These are phyloP conservation scores for Bipolaris zeicola DNA, from an alignment of 2,329 filamentous ascomycete species.

Conservation along the genomic window DNA sequence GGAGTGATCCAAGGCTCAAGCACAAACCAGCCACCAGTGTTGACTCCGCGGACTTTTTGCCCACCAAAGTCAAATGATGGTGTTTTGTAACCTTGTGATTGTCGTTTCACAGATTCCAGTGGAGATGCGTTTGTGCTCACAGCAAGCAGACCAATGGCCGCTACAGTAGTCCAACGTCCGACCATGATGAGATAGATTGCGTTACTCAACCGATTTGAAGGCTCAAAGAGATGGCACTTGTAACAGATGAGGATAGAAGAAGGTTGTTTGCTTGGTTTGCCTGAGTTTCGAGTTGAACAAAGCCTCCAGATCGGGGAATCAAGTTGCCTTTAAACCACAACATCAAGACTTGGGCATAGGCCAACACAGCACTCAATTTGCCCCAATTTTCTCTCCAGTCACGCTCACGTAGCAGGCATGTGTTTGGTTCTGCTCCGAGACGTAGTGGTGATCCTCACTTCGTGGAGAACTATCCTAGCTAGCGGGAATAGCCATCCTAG, in stretches of 20 bases:
- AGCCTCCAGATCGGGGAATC: constrained; percentile 11
- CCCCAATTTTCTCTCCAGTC: constrained; percentile 9
- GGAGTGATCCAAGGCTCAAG: constrained; percentile 69
- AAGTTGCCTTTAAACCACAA: constrained; percentile 7
- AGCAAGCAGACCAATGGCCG: constrained; percentile 39
- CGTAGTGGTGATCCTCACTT: constrained; percentile 8
- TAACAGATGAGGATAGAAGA: constrained; percentile 1
- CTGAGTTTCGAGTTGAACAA: constrained; percentile 10
- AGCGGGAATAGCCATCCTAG: constrained; percentile 7
- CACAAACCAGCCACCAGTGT: constrained; percentile 69
- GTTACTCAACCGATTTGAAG: constrained; percentile 14
- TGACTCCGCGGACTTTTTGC: constrained; percentile 66
- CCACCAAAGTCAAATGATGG: constrained; percentile 59
- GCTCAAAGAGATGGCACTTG: constrained; percentile 17
- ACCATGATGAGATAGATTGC: constrained; percentile 30
- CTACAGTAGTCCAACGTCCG: constrained; percentile 30
- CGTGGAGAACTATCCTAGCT: constrained; percentile 11
- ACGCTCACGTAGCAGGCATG: constrained; percentile 8
- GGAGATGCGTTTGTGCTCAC: constrained; percentile 40
- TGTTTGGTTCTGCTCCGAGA: constrained; percentile 22
- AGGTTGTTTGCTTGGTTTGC: background rate
- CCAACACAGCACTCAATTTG: constrained; percentile 6
- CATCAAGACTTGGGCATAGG: background rate
- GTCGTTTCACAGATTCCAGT: constrained; percentile 32
- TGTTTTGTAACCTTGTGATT: constrained; percentile 3